Evolutionary conservation across 108 stramenopile genomes (phyloP).

Genomic region (Parmales sp.): DNA sequence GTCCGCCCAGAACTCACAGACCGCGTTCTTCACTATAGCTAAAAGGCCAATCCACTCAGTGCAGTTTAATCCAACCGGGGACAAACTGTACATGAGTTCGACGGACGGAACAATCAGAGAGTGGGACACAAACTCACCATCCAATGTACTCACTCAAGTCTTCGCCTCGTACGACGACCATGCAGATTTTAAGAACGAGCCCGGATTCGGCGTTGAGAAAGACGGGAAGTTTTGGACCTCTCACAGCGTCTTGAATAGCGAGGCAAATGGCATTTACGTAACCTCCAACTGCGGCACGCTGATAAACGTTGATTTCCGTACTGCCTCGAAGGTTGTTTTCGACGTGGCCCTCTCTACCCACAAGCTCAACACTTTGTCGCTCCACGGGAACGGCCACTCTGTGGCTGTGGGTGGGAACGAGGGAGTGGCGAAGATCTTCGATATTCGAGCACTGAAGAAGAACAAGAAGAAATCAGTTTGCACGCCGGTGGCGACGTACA

Average conservation of each 20-base stretch:
- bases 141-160: slow-evolving; percentile 21
- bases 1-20: no score
- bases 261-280: slow-evolving; percentile 51
- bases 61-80: not conserved
- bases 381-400: not conserved
- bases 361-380: slow-evolving; percentile 60
- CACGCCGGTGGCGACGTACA: slow-evolving; percentile 38
- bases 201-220: slow-evolving; percentile 49
- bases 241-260: slow-evolving; percentile 46
- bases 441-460: slow-evolving; percentile 48
- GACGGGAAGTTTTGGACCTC: slow-evolving; percentile 57
- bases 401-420: not conserved
- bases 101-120: not conserved
- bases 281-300: slow-evolving; percentile 60
- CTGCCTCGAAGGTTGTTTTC: slow-evolving; percentile 36
- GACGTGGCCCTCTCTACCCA: slow-evolving; percentile 48
- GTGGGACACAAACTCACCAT: not conserved
- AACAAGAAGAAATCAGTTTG: not conserved
- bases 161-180: slow-evolving; percentile 54
- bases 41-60: no score
- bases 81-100: not conserved
- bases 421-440: slow-evolving; percentile 40
- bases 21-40: no score
- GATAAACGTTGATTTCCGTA: slow-evolving; percentile 50
- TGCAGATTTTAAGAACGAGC: slow-evolving; percentile 47